These are phyloP conservation scores for Cercospora brassicicola DNA, from an alignment of 2,329 filamentous ascomycete genomes.

Conservation along the genomic window DNA sequence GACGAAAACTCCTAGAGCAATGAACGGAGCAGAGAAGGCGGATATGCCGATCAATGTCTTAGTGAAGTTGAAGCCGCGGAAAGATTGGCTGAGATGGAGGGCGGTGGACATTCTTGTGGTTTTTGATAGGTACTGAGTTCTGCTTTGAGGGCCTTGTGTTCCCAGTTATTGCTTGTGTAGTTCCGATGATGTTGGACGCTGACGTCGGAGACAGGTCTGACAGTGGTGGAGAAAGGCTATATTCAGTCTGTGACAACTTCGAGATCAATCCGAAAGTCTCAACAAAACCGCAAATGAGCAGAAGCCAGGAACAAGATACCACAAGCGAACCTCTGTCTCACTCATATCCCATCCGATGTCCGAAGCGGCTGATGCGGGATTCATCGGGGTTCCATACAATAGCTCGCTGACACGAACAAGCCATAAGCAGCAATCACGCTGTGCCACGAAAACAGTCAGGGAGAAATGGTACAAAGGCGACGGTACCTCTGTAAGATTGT, in stretches of 20 bases:
- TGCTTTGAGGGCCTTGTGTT: no score
- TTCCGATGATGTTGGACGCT: not conserved
- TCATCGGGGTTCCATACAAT: not conserved
- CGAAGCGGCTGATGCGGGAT: not conserved
- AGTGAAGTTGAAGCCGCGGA: conserved; percentile 1
- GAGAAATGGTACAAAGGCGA: not conserved
- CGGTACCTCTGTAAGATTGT: not conserved
- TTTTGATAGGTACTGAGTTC: not conserved
- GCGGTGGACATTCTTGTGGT: not conserved
- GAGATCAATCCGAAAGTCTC: not conserved
- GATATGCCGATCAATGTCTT: conserved; percentile 2
- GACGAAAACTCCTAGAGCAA: not conserved
- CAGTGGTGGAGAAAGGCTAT: no score
- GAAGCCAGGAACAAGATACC: not conserved
- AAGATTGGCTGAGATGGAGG: not conserved
- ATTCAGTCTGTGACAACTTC: no score
- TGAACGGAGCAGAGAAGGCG: not conserved
- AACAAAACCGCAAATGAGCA: not conserved
- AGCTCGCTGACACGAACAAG: not conserved
- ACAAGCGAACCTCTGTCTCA: not conserved
- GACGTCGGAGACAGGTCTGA: not conserved
- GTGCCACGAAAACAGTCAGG: not conserved
- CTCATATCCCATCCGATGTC: not conserved
- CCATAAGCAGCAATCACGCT: not conserved
- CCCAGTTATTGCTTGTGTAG: not conserved